phyloP scores from a whole-genome alignment of 495 filamentous ascomycete species.

The Diplogelasinospora grovesii region DNA sequence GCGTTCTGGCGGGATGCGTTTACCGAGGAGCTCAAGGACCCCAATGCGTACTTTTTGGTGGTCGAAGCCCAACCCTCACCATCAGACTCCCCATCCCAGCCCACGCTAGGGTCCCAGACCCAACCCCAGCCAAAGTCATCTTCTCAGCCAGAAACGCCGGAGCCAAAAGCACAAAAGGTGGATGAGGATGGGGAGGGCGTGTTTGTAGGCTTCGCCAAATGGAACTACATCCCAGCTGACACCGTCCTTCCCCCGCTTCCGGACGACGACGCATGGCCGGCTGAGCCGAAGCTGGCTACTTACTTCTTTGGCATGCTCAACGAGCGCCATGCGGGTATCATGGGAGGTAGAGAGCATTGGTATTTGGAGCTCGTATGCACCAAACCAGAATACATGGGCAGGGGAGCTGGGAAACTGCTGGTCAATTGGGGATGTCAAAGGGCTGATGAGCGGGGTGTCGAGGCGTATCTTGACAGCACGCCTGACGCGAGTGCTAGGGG shows the following conservation, averaged over 20 bases:
- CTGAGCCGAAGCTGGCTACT: conserved; percentile 2
- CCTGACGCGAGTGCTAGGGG: conserved; percentile 40
- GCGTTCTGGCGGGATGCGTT: neutral
- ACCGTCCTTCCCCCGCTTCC: too few relatives aligned
- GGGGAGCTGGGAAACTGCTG: conserved; percentile 42
- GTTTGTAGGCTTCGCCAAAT: neutral
- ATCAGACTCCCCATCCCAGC: neutral
- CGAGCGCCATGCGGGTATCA: conserved; percentile 23
- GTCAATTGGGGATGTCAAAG: conserved; percentile 42
- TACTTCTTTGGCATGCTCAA: conserved; percentile 13
- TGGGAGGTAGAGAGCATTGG: conserved; percentile 30
- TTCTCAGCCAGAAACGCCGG: too few relatives aligned
- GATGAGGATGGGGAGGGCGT: too few relatives aligned
- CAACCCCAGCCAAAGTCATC: too few relatives aligned
- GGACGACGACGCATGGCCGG: neutral
- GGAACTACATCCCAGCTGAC: too few relatives aligned
- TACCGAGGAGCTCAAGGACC: neutral
- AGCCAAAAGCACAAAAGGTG: too few relatives aligned
- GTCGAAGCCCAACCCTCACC: neutral
- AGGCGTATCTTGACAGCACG: conserved; percentile 50
- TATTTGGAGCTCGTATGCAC: conserved; percentile 45
- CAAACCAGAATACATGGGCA: conserved; percentile 38
- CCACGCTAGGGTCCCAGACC: too few relatives aligned
- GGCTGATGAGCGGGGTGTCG: conserved; percentile 41
- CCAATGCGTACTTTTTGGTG: neutral